Evolutionary conservation across 345 rosid genomes (phyloP).

Genomic region (Gossypium sturtianum): DNA sequence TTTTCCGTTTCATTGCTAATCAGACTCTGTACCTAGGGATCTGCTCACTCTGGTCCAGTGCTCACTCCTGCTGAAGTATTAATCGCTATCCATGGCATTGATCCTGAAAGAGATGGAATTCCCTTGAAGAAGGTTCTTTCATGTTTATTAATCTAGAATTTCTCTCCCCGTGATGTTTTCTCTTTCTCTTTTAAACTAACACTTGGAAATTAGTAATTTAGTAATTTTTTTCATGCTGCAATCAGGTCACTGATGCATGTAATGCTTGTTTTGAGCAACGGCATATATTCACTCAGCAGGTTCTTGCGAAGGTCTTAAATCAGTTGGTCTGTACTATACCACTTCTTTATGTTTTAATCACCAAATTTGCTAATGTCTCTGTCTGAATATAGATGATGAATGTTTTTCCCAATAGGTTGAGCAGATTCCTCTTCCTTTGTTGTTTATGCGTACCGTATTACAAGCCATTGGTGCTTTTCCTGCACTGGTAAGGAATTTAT

Average conservation of each 20-base stretch:
- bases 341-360: neutral
- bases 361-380: neutral
- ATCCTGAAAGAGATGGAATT: constrained; percentile 81
- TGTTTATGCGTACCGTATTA: constrained; percentile 98
- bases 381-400: constrained; percentile 13
- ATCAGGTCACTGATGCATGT: constrained; percentile 92
- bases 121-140: constrained; percentile 79
- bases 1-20: constrained; percentile 1
- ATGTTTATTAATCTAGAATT: neutral
- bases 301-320: constrained; percentile 91
- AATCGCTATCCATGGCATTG: constrained; percentile 88
- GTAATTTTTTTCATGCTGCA: constrained; percentile 15
- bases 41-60: constrained; percentile 55
- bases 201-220: constrained; percentile 15
- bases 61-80: constrained; percentile 81
- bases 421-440: constrained; percentile 93
- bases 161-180: neutral
- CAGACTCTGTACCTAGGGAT: constrained; percentile 45
- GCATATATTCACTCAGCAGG: constrained; percentile 84
- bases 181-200: constrained; percentile 8
- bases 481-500: constrained; percentile 57
- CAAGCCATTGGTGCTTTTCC: constrained; percentile 97
- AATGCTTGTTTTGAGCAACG: constrained; percentile 89
- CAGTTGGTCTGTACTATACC: constrained; percentile 64
- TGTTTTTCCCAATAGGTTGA: constrained; percentile 63